Base-by-base conservation (phyloP, 345 rosid genomes). In the Jatropha curcas region DNA sequence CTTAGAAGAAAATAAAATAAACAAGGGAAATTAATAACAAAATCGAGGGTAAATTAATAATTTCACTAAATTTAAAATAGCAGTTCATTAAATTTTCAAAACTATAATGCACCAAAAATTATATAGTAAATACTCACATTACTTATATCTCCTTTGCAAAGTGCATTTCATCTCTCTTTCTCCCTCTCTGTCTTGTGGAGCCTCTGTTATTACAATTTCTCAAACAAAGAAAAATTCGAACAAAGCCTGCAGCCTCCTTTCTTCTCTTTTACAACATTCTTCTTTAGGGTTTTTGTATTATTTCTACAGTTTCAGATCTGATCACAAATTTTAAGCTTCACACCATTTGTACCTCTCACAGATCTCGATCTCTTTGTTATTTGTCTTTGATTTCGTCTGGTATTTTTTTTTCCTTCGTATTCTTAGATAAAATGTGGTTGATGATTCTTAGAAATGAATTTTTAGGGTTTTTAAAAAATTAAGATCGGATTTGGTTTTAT, bases 161-260 rank as follows among this genome's bases (percentile, higher is more conserved):
- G 7, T 50, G n/a, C 48, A 2, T 33, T 22, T 62, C 74, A 24
- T 77, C 76, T 65, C 48, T 78, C 31, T 77, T 83, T 73, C 43
- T 71, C 68, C 60, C 82, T n/a, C n/a, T n/a, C n/a, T n/a, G n/a
- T n/a, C n/a, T n/a, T n/a, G n/a, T n/a, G n/a, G n/a, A n/a, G n/a
- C n/a, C n/a, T 50, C 75, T 67, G 68, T 70, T 60, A 41, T 74
- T 53, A 9, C 53, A 78, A 80, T 71, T 75, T 74, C 74, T 34
- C 35, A 43, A 64, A 60, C 41, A 16, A 28, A 20, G 48, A 22
- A 64, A 73, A 70, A 61, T 53, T 55, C 62, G 6, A 55, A 70
- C 73, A 41, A 37, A 75, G 68, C 64, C 48, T n/a, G 37, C 30
- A 1, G 34, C 39, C 27, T 53, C 57, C 31, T 52, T 69, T 13